Evolutionary conservation across 2,329 filamentous ascomycete species (phyloP).

Genomic region (Neonectria neomacrospora): DNA sequence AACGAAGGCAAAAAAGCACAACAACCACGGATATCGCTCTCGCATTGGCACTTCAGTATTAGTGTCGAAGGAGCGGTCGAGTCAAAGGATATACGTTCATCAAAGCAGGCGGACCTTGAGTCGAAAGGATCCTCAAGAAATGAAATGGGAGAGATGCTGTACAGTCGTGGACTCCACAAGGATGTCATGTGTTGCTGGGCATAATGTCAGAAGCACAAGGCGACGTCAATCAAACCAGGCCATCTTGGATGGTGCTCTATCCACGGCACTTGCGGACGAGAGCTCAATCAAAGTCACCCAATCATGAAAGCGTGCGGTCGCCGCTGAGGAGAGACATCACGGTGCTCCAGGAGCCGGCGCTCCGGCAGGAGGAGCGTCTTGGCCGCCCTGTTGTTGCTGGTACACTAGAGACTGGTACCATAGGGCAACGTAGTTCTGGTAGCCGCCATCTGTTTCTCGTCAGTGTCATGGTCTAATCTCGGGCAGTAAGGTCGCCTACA

Average conservation of each 20-base stretch:
- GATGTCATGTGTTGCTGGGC: slow-evolving; percentile 41
- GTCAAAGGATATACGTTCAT: slow-evolving; percentile 46
- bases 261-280: slow-evolving; percentile 38
- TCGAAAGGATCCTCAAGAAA: slow-evolving; percentile 43
- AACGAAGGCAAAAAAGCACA: slow-evolving; percentile 29
- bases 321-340: slow-evolving; percentile 45
- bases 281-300: slow-evolving; percentile 50
- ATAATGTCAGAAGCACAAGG: slow-evolving; percentile 43
- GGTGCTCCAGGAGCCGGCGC: slow-evolving; percentile 52
- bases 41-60: slow-evolving; percentile 38
- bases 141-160: slow-evolving; percentile 43
- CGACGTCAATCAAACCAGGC: slow-evolving; percentile 49
- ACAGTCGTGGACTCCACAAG: slow-evolving; percentile 48
- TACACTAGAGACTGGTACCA: slow-evolving; percentile 78
- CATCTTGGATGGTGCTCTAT: slow-evolving; percentile 46
- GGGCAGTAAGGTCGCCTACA: slow-evolving; percentile 62
- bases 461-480: background rate
- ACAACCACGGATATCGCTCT: slow-evolving; percentile 38
- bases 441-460: slow-evolving; percentile 73
- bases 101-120: slow-evolving; percentile 40
- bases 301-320: slow-evolving; percentile 44
- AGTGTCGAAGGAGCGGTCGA: slow-evolving; percentile 40
- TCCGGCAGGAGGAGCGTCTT: slow-evolving; percentile 50
- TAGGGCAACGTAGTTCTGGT: slow-evolving; percentile 80
- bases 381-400: slow-evolving; percentile 55